Evolutionary conservation across 352 stramenopile genomes (phyloP).

Genomic region (Phytophthora idaei): DNA sequence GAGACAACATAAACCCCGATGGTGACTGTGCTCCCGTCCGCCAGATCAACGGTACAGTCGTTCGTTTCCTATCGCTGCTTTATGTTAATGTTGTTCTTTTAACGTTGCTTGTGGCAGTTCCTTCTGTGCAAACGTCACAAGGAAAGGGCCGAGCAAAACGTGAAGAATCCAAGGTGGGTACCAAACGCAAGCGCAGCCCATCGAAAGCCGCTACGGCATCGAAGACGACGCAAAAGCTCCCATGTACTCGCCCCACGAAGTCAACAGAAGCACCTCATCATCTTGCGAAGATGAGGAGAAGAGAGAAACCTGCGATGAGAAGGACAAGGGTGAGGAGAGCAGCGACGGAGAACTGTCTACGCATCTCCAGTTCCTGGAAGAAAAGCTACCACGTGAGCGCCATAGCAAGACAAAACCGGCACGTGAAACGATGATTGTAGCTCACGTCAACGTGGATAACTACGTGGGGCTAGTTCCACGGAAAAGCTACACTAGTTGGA

Average conservation of each 20-base stretch:
- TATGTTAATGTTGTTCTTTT: background rate
- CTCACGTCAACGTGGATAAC: background rate
- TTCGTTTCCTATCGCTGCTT: background rate
- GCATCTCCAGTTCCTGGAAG: background rate
- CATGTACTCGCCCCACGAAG: background rate
- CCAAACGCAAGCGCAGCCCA: background rate
- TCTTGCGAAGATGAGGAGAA: background rate
- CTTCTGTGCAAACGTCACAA: no score
- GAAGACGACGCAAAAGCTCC: background rate
- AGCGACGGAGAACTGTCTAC: background rate
- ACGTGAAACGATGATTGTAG: background rate
- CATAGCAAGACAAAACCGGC: background rate
- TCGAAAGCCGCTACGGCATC: background rate
- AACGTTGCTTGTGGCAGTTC: background rate
- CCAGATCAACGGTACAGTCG: background rate
- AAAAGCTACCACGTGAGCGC: background rate
- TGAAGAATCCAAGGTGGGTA: no score
- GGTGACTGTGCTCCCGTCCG: background rate
- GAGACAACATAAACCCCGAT: no score
- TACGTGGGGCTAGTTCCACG: background rate
- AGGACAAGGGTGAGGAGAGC: background rate
- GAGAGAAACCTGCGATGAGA: background rate
- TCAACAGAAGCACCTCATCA: background rate
- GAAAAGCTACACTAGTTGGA: background rate
- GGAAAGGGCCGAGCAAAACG: no score